These are phyloP conservation scores for Aspergillus haitiensis DNA, from an alignment of 495 filamentous ascomycete genomes.

Conservation along the genomic window DNA sequence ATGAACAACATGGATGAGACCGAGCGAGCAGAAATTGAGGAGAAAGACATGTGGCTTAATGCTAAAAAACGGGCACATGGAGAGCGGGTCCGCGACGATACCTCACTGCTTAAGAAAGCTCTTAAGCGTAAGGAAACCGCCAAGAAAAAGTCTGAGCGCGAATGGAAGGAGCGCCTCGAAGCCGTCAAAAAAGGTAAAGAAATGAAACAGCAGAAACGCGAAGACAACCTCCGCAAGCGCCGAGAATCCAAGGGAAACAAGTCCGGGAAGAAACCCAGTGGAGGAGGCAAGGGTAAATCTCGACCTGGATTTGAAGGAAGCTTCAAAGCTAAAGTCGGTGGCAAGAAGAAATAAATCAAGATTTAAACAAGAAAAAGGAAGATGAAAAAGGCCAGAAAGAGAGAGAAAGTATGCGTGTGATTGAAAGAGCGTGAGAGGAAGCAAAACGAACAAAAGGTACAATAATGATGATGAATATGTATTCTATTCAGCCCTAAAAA, in stretches of 20 bases:
- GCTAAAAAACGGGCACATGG: conserved; percentile 86
- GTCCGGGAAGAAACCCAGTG: conserved; percentile 58
- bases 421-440: not conserved
- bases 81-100: conserved; percentile 87
- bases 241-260: conserved; percentile 71
- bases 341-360: conserved; percentile 44
- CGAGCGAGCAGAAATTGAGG: conserved; percentile 79
- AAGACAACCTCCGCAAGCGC: conserved; percentile 82
- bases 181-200: conserved; percentile 74
- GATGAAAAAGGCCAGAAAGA: not conserved
- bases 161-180: conserved; percentile 82
- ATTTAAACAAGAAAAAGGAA: conserved; percentile 8
- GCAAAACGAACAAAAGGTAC: not conserved
- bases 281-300: conserved; percentile 59
- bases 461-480: conserved; percentile 19
- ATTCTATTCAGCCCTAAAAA: conserved; percentile 5
- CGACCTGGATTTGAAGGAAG: conserved; percentile 91
- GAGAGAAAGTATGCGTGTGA: not conserved
- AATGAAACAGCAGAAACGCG: conserved; percentile 80
- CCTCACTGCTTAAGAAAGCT: conserved; percentile 87
- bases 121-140: conserved; percentile 86
- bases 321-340: conserved; percentile 61
- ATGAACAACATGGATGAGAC: conserved; percentile 67
- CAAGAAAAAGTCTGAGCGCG: conserved; percentile 86
- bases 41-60: conserved; percentile 93